Base-by-base conservation (phyloP, 345 rosid species). In the Melastoma malabathricum region DNA sequence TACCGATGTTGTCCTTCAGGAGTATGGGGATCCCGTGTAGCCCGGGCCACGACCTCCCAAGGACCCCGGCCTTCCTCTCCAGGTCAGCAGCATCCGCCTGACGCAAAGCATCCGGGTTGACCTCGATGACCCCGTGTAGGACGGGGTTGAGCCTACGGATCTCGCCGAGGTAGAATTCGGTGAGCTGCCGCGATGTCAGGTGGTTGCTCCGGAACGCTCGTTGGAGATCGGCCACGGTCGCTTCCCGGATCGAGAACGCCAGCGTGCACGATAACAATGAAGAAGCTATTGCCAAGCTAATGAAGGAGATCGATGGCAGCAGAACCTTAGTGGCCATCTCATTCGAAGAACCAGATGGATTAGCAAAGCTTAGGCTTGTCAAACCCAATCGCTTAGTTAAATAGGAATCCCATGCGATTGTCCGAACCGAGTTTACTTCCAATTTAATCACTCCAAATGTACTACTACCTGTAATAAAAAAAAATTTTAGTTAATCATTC, bases 1-100 rank as follows among this genome's bases (percentile, higher is more conserved):
- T 77, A 17, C 72, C 83, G 45, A 77, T 75, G 49, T 23, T 70
- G 25, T 81, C 83, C 73, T 81, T 81, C 34, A 81, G 64, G 51
- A 81, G 65, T 20, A 77, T 44, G 1, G 83, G 87, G 48, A 77
- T 66, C 3, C 87, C 83, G 18, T 77, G 83, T 43, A 80, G 52
- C 9, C 57, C 54, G 10, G 48, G 18, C n/a, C 49, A 44, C 34
- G 52, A 6, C 67, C 38, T 31, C 38, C 41, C 43, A 18, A 13
- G 0, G 13, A 0, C 22, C 43, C 53, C 54, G 31, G 46, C 66
- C 43, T 16, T 54, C 18, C 81, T 64, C 54, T 73, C 62, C 50
- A 18, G 15, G 55, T 69, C 78, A 1, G 78, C 75, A 51, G 44
- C n/a, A 4, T 64, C 70, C 3, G 78, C 78, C 47, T 69, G 65